A percentile compares a stretch with the other conserved stretches of the same genome.
Evolutionary conservation across 1,139 yeast genomes (phyloP).

Genomic region (Hemisphaericaspora xylanilytica): DNA sequence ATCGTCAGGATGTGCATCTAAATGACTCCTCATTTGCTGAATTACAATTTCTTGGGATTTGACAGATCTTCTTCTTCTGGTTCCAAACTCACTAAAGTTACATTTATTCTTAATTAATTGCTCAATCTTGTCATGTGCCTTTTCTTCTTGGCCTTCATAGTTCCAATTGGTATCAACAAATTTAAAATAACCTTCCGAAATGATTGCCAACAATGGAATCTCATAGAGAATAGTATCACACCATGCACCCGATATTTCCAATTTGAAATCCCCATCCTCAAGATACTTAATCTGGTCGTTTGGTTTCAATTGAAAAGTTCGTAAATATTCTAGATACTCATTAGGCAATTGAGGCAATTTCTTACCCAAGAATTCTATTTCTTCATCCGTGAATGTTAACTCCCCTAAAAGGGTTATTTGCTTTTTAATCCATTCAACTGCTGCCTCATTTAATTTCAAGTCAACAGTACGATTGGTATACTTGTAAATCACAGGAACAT

Average conservation of each 20-base stretch:
- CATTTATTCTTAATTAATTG: slow-evolving; percentile 57
- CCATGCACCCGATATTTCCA: slow-evolving; percentile 77
- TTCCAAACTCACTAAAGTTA: slow-evolving; percentile 88
- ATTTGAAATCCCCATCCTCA: slow-evolving; percentile 43
- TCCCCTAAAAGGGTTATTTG: slow-evolving; percentile 54
- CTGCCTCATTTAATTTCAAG: slow-evolving; percentile 58
- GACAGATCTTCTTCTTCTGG: slow-evolving; percentile 84
- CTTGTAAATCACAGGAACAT: slow-evolving; percentile 60
- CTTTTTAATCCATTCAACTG: slow-evolving; percentile 68
- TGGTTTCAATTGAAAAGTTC: slow-evolving; percentile 60
- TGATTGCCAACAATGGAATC: slow-evolving; percentile 78
- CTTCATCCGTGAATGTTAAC: slow-evolving; percentile 60
- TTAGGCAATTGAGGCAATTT: slow-evolving; percentile 67
- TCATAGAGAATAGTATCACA: slow-evolving; percentile 82
- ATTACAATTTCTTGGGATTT: slow-evolving; percentile 74
- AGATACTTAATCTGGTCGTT: slow-evolving; percentile 49
- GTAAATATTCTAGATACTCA: slow-evolving; percentile 59
- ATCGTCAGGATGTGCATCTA: slow-evolving; percentile 27
- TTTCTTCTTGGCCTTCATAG: slow-evolving; percentile 66
- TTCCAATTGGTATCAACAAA: slow-evolving; percentile 93
- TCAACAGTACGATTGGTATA: slow-evolving; percentile 81
- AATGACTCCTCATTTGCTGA: slow-evolving; percentile 57
- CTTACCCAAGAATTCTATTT: slow-evolving; percentile 55
- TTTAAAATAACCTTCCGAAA: slow-evolving; percentile 88
- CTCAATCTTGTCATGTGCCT: slow-evolving; percentile 58